Conservation (phyloP, 805 yeast species). For the Schizosaccharomyces pombe region DNA sequence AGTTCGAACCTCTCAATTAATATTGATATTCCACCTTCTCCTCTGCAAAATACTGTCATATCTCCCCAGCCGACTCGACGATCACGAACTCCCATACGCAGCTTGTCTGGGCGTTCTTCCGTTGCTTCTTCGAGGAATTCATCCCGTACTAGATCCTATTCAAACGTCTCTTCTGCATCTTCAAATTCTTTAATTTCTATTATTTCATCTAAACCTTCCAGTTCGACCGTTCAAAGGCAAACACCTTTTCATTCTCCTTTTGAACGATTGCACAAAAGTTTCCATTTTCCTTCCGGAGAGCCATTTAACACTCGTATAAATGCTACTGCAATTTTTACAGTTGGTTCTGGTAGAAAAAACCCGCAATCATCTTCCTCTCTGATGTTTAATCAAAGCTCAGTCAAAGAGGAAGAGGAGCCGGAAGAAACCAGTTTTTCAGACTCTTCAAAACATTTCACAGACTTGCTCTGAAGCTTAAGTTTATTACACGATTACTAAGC, state of each 20-base stretch:
- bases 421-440: conserved; percentile 12
- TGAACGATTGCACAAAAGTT: not conserved
- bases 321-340: not conserved
- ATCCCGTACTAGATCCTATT: not conserved
- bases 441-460: not conserved
- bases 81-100: not conserved
- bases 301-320: not conserved
- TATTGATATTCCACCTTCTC: too few species aligned
- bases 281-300: not conserved
- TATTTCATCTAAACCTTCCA: not conserved
- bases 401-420: conserved; percentile 14
- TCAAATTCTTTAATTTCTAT: not conserved
- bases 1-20: not conserved
- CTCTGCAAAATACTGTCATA: too few species aligned
- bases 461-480: not conserved
- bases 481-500: too few species aligned
- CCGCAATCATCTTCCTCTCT: not conserved
- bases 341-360: not conserved
- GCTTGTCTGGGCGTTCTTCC: not conserved
- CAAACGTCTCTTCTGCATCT: not conserved
- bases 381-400: conserved; percentile 6
- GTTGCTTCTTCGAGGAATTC: not conserved
- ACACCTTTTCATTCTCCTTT: not conserved
- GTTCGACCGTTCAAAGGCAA: not conserved
- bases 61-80: too few species aligned